These are phyloP conservation scores for Penicillium janthinellum DNA, from an alignment of 2,329 filamentous ascomycete species.

Conservation along the genomic window DNA sequence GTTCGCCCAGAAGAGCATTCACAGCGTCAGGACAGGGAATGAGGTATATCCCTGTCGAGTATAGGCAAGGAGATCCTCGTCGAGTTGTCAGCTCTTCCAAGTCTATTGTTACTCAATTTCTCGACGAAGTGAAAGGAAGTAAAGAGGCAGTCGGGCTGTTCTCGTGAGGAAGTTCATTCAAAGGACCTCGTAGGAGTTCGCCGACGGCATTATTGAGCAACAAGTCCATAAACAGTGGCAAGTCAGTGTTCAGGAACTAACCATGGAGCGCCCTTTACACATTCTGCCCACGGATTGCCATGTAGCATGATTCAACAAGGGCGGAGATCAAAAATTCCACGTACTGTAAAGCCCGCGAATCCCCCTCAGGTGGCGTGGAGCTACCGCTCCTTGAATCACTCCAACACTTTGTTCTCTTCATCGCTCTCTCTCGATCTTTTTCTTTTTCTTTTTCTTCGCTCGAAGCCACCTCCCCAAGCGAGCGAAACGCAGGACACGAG, in stretches of 20 bases:
- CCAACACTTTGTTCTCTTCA: not conserved
- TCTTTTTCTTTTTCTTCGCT: not conserved
- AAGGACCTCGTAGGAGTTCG: not conserved
- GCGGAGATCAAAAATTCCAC: not conserved
- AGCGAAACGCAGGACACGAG: not conserved
- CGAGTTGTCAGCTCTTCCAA: no score
- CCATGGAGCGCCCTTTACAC: not conserved
- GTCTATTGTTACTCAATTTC: no score
- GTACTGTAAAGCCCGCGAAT: conserved; percentile 1
- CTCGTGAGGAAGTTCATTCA: not conserved
- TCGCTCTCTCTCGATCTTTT: not conserved
- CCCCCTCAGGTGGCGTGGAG: conserved; percentile 1
- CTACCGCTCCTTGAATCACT: not conserved
- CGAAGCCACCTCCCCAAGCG: not conserved
- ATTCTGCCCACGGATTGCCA: not conserved
- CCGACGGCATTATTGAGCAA: not conserved
- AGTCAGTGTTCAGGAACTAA: not conserved
- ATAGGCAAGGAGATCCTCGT: not conserved
- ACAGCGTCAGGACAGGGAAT: not conserved
- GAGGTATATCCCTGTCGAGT: not conserved
- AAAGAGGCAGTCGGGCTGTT: not conserved
- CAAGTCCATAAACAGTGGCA: not conserved
- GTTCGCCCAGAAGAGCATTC: no score
- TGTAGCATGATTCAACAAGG: not conserved
- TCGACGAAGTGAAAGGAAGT: not conserved